A percentile compares a stretch with the other conserved stretches of the same genome.
phyloP scores from a whole-genome alignment of 1,139 yeast genomes.

The Sugiyamaella pinicola region DNA sequence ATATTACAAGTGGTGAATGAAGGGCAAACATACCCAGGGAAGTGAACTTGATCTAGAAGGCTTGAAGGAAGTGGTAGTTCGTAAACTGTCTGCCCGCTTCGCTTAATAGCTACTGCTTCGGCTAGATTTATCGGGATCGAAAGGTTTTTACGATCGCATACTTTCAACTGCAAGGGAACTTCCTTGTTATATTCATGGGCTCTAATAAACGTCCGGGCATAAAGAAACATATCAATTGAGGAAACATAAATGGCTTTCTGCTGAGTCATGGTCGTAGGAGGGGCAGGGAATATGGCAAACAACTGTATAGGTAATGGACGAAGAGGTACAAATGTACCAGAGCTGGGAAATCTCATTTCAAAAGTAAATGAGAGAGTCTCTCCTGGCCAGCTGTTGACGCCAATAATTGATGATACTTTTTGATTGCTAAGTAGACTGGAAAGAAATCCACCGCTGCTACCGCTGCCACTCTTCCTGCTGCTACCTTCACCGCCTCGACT shows the following conservation, averaged over 20 bases:
- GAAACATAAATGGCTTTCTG: constrained; percentile 27
- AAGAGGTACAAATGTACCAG: constrained; percentile 33
- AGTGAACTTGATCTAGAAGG: constrained; percentile 42
- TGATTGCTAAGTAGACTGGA: constrained; percentile 15
- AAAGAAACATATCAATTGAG: constrained; percentile 32
- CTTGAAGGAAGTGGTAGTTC: constrained; percentile 31
- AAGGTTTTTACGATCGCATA: constrained; percentile 26
- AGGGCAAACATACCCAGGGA: constrained; percentile 58
- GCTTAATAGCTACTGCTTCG: constrained; percentile 21
- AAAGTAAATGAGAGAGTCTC: constrained; percentile 28
- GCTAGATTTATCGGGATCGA: constrained; percentile 22
- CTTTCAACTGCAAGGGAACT: constrained; percentile 26
- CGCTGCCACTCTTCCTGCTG: not conserved
- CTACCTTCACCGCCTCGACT: constrained; percentile 14
- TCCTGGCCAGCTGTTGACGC: constrained; percentile 25
- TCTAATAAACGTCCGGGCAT: constrained; percentile 35
- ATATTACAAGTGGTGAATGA: constrained; percentile 62
- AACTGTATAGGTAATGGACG: constrained; percentile 34
- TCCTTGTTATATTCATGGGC: constrained; percentile 35
- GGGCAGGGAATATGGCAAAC: constrained; percentile 28
- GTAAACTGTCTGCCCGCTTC: constrained; percentile 25
- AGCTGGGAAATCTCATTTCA: constrained; percentile 36
- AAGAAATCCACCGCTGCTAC: constrained; percentile 22
- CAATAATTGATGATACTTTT: constrained; percentile 26
- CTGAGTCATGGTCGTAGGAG: constrained; percentile 26